These are phyloP conservation scores for Corymbia maculata DNA, from an alignment of 345 rosid species.

Conservation along the genomic window DNA sequence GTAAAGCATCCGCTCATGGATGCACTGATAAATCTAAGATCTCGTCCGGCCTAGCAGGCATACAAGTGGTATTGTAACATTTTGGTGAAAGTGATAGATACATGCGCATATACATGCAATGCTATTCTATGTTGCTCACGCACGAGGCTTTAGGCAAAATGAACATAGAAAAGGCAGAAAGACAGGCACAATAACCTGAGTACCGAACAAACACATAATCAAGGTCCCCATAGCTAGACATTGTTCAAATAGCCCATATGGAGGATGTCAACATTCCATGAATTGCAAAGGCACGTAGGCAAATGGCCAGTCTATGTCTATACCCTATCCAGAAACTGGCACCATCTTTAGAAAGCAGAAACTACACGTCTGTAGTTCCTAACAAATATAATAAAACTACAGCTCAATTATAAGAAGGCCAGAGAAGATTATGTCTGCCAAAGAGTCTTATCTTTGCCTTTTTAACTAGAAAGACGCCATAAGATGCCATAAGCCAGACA, in stretches of 20 bases:
- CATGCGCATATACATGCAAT: background rate
- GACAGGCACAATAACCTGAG: background rate
- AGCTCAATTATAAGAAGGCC: background rate
- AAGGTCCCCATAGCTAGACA: background rate
- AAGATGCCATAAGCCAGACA: background rate
- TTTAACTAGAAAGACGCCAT: background rate
- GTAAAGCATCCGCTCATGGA: slow-evolving; percentile 47
- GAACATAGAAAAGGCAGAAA: background rate
- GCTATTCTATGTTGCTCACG: background rate
- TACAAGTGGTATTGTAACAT: background rate
- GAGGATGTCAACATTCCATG: background rate
- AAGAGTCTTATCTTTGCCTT: background rate
- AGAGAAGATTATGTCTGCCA: background rate
- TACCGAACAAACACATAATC: background rate
- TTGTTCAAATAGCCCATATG: background rate
- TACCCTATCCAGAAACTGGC: background rate
- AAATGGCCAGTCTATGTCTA: background rate
- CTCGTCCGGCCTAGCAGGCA: slow-evolving; percentile 44
- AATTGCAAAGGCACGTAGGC: background rate
- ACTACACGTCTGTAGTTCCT: background rate
- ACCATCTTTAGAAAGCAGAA: background rate
- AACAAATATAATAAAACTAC: background rate
- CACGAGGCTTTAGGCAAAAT: background rate
- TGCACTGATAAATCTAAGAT: slow-evolving; percentile 39
- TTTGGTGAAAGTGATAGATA: no score